Conservation (phyloP, 2,329 filamentous ascomycete species). For the Xylariales sp. region DNA sequence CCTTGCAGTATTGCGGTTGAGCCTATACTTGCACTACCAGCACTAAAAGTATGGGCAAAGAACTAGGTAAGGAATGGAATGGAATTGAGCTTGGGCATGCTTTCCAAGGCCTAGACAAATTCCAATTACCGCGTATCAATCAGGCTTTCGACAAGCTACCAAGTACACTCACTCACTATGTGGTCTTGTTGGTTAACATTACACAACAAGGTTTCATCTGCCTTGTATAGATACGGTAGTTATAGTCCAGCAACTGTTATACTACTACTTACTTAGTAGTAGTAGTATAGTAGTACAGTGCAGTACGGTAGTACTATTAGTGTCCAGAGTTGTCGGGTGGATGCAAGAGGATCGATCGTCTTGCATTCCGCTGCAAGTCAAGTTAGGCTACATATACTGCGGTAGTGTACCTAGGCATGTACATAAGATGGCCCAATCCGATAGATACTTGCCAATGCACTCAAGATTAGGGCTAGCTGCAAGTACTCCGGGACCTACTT, state of each 20-base stretch:
- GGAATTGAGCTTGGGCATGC: background rate
- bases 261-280: too few species aligned
- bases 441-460: constrained; percentile 16
- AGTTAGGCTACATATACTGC: constrained; percentile 22
- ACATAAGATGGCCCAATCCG: constrained; percentile 1
- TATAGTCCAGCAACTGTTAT: constrained; percentile 5
- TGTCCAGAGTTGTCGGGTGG: constrained; percentile 19
- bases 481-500: constrained; percentile 19
- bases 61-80: background rate
- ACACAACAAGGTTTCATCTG: background rate
- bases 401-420: constrained; percentile 13
- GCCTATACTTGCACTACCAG: too few species aligned
- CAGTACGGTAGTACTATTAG: too few species aligned
- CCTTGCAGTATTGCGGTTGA: background rate
- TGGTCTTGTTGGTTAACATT: background rate
- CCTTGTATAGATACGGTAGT: too few species aligned
- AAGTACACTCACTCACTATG: background rate
- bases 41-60: constrained; percentile 4
- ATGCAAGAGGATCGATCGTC: constrained; percentile 31
- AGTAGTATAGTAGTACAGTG: too few species aligned
- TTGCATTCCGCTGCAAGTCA: constrained; percentile 37
- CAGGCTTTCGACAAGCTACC: background rate
- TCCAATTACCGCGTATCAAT: background rate
- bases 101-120: background rate
- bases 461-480: constrained; percentile 6